Evolutionary conservation across 2,329 filamentous ascomycete genomes (phyloP).

Genomic region (Hortaea sp.): DNA sequence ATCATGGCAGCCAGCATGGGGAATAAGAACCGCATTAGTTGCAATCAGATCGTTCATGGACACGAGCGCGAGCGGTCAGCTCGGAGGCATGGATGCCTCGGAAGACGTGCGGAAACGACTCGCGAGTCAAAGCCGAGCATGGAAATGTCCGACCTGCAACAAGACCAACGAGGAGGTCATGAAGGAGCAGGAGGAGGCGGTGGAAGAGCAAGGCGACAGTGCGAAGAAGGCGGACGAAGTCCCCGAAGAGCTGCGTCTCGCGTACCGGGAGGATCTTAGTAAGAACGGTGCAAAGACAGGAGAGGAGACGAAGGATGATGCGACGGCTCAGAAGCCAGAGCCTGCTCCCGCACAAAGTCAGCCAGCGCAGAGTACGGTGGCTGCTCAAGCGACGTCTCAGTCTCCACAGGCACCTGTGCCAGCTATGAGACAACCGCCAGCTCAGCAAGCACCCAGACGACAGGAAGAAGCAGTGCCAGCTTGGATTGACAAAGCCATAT

Average conservation of each 20-base stretch:
- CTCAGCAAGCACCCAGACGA: neutral
- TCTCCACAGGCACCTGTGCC: neutral
- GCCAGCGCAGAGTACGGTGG: neutral
- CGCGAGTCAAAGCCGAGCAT: slow-evolving; percentile 56
- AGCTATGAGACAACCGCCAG: neutral
- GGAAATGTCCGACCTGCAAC: slow-evolving; percentile 60
- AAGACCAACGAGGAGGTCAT: slow-evolving; percentile 67
- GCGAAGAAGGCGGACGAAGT: slow-evolving; percentile 34
- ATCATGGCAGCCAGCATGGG: slow-evolving; percentile 98
- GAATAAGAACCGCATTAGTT: slow-evolving; percentile 75
- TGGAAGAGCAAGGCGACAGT: slow-evolving; percentile 35
- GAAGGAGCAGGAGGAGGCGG: slow-evolving; percentile 54
- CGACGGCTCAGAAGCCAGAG: neutral
- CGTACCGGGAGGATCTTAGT: slow-evolving; percentile 62
- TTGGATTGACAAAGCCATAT: slow-evolving; percentile 6
- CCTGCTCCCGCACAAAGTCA: neutral
- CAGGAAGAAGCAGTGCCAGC: slow-evolving; percentile 1
- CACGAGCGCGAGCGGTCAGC: slow-evolving; percentile 73
- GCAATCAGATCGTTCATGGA: slow-evolving; percentile 87
- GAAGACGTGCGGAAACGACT: slow-evolving; percentile 57
- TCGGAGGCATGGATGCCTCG: slow-evolving; percentile 75
- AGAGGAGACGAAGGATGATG: neutral
- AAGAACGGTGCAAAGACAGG: slow-evolving; percentile 11
- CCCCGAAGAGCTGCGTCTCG: slow-evolving; percentile 52
- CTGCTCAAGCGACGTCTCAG: neutral